These are phyloP conservation scores for Curvularia sp. DNA, from an alignment of 2,329 filamentous ascomycete genomes.

Conservation along the genomic window DNA sequence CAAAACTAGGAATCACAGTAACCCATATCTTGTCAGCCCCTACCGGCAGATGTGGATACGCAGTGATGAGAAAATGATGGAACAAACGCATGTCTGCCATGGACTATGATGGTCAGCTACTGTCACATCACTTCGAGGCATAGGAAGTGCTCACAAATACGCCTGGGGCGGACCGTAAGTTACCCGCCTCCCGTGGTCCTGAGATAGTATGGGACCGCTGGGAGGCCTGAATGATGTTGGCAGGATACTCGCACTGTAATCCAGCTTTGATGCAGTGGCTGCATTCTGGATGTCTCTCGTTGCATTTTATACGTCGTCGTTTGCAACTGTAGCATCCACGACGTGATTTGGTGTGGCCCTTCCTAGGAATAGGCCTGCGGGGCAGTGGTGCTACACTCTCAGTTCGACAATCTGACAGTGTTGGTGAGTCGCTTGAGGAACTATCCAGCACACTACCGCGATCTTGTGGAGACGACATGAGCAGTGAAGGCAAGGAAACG, in stretches of 20 bases:
- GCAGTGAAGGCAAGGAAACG: slow-evolving; percentile 23
- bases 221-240: slow-evolving; percentile 46
- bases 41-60: slow-evolving; percentile 69
- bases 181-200: slow-evolving; percentile 37
- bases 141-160: slow-evolving; percentile 39
- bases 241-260: slow-evolving; percentile 68
- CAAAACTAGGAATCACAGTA: slow-evolving; percentile 70
- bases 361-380: slow-evolving; percentile 52
- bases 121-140: slow-evolving; percentile 8
- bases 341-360: slow-evolving; percentile 71
- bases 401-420: slow-evolving; percentile 28
- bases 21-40: slow-evolving; percentile 72
- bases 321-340: slow-evolving; percentile 73
- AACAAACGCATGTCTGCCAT: slow-evolving; percentile 72
- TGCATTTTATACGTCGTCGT: slow-evolving; percentile 71
- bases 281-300: slow-evolving; percentile 69
- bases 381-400: slow-evolving; percentile 33
- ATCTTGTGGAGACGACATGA: slow-evolving; percentile 32
- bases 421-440: slow-evolving; percentile 44
- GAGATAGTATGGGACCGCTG: slow-evolving; percentile 32
- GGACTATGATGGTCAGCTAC: slow-evolving; percentile 33
- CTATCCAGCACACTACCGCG: slow-evolving; percentile 33
- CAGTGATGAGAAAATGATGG: slow-evolving; percentile 68
- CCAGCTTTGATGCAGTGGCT: slow-evolving; percentile 69
- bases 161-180: slow-evolving; percentile 42